Evolutionary conservation across 2,329 filamentous ascomycete species (phyloP), one percentile per base, ranked within the genome.

Genomic region (Paraconiothyrium sp.): DNA sequence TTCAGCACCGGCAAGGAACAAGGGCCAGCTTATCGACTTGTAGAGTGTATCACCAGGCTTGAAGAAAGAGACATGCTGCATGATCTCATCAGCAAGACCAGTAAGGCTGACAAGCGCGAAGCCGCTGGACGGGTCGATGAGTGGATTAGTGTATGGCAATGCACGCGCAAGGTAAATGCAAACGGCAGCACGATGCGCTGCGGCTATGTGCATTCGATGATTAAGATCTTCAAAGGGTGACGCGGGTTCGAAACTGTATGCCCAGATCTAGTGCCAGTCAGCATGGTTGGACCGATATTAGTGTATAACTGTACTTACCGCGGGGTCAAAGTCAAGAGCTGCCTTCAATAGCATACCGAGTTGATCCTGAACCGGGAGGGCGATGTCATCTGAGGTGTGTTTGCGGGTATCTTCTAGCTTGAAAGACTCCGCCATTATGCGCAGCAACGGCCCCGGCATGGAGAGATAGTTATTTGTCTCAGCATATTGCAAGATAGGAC

Each of bases 1-100:
- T 67, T 88, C 86, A 0, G 85, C 85, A 1, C 86, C 86, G 2
- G 84, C 84, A 34, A 88, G 81, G 64, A 88, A 88, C 0, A 85
- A 79, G 1, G 86, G 85, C 86, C 86, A 88, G n/a, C 84, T 84
- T 2, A 85, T 86, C 8, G 84, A 86, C 70, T 87, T 88, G 78
- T 86, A 88, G 46, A 87, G 80, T 7, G 82, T 80, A 67, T 86
- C 84, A 2, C 78, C 72, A 22, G 81, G 79, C 32, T 78, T 78
- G 39, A 88, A 80, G 57, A 79, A 76, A 6, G 81, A 82, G 27
- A 88, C 77, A 61, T 87, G 82, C n/a, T 75, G 67, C 1, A 87
- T 75, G 41, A 86, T 84, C 37, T 86, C 84, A 27, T 78, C 70
- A 4, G 84, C 82, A 1, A 88, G 79, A 9, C 51, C 67, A 1